phyloP scores from a whole-genome alignment of 805 yeast species.

The Cyberlindnera subsufficiens region DNA sequence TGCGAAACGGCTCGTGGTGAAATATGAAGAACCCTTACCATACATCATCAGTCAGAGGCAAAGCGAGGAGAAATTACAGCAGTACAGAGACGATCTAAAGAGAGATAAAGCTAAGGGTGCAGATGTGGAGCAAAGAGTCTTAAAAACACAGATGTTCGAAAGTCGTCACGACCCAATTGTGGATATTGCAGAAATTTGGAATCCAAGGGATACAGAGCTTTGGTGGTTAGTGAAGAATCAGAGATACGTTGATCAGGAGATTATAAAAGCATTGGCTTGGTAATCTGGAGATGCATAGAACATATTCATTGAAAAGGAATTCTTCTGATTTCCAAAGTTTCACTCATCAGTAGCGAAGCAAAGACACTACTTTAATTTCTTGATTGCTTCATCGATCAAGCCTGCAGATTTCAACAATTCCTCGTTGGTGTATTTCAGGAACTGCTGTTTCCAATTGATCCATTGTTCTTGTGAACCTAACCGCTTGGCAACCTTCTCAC shows the following conservation, averaged over 20 bases:
- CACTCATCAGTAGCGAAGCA: not conserved
- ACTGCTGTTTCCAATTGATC: slow-evolving; percentile 18
- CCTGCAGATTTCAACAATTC: slow-evolving; percentile 20
- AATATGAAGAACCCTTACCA: slow-evolving; percentile 10
- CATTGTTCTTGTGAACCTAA: slow-evolving; percentile 18
- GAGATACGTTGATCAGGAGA: slow-evolving; percentile 6
- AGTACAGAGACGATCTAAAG: slow-evolving; percentile 8
- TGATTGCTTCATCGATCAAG: slow-evolving; percentile 19
- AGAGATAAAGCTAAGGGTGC: not conserved
- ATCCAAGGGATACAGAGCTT: slow-evolving; percentile 11
- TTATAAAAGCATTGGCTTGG: too few relatives aligned
- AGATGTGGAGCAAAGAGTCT: too few relatives aligned
- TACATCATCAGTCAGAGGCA: slow-evolving; percentile 15
- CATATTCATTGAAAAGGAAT: too few relatives aligned
- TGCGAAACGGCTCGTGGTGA: slow-evolving; percentile 7
- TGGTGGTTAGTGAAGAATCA: slow-evolving; percentile 16
- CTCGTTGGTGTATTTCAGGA: slow-evolving; percentile 13
- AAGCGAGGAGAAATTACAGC: slow-evolving; percentile 6
- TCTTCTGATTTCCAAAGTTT: too few relatives aligned
- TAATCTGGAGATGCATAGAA: too few relatives aligned
- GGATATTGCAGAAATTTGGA: slow-evolving; percentile 17
- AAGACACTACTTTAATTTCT: slow-evolving; percentile 8
- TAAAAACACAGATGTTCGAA: slow-evolving; percentile 13
- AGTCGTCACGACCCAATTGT: slow-evolving; percentile 18
- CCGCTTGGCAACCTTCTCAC: slow-evolving; percentile 15